Conservation (phyloP, 495 filamentous ascomycete genomes). For the Filosporella fistucella region DNA sequence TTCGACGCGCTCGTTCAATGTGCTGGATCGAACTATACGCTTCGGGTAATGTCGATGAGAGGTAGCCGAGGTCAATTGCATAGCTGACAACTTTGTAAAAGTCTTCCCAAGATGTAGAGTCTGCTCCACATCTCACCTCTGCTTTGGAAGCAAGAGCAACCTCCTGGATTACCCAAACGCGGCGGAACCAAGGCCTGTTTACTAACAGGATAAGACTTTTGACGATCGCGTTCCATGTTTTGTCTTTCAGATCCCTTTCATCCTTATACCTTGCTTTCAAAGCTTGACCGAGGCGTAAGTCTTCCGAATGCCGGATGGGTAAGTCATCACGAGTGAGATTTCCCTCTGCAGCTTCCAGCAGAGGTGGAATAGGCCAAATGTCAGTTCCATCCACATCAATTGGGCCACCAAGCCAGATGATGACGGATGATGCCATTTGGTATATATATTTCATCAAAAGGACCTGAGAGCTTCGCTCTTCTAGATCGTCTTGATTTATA, state of each 20-base stretch:
- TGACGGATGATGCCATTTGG: not conserved
- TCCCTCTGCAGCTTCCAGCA: not conserved
- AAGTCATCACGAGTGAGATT: not conserved
- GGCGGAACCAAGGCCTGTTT: constrained; percentile 13
- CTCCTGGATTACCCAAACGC: constrained; percentile 25
- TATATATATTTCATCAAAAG: not conserved
- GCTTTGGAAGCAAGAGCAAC: constrained; percentile 15
- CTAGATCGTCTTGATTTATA: not conserved
- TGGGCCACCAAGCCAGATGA: not conserved
- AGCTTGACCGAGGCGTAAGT: not conserved
- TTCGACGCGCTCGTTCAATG: not conserved
- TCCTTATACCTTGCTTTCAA: not conserved
- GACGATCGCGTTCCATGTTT: too few relatives aligned
- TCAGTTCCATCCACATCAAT: not conserved
- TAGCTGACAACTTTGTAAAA: not conserved
- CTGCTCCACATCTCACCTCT: constrained; percentile 7
- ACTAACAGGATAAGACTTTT: not conserved
- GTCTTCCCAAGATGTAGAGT: not conserved
- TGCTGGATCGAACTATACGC: not conserved
- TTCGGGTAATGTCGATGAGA: not conserved
- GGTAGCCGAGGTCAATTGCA: not conserved
- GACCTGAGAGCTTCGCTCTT: not conserved
- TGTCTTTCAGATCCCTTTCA: not conserved
- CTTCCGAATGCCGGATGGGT: not conserved
- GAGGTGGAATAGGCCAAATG: not conserved